Evolutionary conservation across 2,329 filamentous ascomycete genomes (phyloP).

Genomic region (Aureobasidium zeae): DNA sequence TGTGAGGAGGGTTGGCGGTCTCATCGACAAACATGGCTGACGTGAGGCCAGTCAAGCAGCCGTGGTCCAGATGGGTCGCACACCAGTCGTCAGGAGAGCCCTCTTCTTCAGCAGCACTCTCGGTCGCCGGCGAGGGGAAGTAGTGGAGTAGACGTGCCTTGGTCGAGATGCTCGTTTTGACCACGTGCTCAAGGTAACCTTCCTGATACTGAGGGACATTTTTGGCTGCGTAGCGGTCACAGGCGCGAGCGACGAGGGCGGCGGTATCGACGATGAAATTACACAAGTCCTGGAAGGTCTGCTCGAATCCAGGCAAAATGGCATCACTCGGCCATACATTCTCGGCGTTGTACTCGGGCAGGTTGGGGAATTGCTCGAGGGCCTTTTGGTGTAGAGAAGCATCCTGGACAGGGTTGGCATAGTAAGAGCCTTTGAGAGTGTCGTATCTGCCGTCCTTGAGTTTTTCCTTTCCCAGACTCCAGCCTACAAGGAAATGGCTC

Average conservation of each 20-base stretch:
- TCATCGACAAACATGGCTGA: slow-evolving; percentile 96
- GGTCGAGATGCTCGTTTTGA: slow-evolving; percentile 74
- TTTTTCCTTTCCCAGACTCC: slow-evolving; percentile 75
- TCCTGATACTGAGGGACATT: slow-evolving; percentile 68
- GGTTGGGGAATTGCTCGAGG: slow-evolving; percentile 49
- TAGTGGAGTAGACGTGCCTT: slow-evolving; percentile 92
- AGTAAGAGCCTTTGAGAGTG: slow-evolving; percentile 74
- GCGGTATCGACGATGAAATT: slow-evolving; percentile 80
- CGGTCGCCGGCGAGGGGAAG: slow-evolving; percentile 50
- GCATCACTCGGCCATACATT: slow-evolving; percentile 75
- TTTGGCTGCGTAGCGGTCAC: slow-evolving; percentile 71
- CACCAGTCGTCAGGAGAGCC: slow-evolving; percentile 72
- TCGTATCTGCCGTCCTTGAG: slow-evolving; percentile 70
- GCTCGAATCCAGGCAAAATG: slow-evolving; percentile 65
- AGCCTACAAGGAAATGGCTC: slow-evolving; percentile 56
- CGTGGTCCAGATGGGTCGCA: slow-evolving; percentile 80
- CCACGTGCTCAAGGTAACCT: slow-evolving; percentile 79
- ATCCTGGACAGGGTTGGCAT: slow-evolving; percentile 59
- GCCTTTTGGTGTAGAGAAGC: slow-evolving; percentile 50
- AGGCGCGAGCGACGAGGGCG: slow-evolving; percentile 78
- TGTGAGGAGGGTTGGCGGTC: slow-evolving; percentile 31
- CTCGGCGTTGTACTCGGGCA: slow-evolving; percentile 80
- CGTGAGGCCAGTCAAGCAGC: slow-evolving; percentile 87
- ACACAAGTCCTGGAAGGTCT: slow-evolving; percentile 66
- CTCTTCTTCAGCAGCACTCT: slow-evolving; percentile 30